phyloP scores from a whole-genome alignment of 768 basidiomycete genomes.

The Macrolepiota dolichaula region DNA sequence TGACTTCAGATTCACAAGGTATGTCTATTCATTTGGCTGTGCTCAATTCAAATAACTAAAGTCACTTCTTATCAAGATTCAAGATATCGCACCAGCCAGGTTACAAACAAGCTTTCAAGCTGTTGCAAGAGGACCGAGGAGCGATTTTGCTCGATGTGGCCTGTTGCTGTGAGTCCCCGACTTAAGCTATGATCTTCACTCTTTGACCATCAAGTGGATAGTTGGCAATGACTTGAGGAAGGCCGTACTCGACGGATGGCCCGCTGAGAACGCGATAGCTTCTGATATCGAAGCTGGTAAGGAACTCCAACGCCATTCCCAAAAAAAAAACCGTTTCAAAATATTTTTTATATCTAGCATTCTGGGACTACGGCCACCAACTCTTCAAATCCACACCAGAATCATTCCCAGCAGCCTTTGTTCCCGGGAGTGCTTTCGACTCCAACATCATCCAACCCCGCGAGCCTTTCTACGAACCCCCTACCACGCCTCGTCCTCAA shows the following conservation, averaged over 20 bases:
- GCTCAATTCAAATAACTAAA: not conserved
- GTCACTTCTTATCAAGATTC: constrained; percentile 14
- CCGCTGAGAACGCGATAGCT: constrained; percentile 29
- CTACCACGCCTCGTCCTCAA: constrained; percentile 1
- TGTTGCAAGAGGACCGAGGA: constrained; percentile 20
- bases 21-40: not conserved
- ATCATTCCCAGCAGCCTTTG: constrained; percentile 51
- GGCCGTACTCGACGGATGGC: constrained; percentile 36
- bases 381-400: constrained; percentile 51
- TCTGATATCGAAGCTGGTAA: constrained; percentile 24
- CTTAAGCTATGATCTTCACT: not conserved
- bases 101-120: constrained; percentile 26
- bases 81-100: constrained; percentile 31
- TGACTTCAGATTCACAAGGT: constrained; percentile 31
- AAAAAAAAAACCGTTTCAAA: not conserved
- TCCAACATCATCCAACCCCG: constrained; percentile 34
- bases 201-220: constrained; percentile 13
- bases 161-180: constrained; percentile 33
- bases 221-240: constrained; percentile 40
- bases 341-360: constrained; percentile 28
- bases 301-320: not conserved
- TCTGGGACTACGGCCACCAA: constrained; percentile 60
- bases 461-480: constrained; percentile 18
- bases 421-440: constrained; percentile 55
- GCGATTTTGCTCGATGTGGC: constrained; percentile 38